Evolutionary conservation across 116 monocot genomes (phyloP).

Genomic region (Iris pallida): DNA sequence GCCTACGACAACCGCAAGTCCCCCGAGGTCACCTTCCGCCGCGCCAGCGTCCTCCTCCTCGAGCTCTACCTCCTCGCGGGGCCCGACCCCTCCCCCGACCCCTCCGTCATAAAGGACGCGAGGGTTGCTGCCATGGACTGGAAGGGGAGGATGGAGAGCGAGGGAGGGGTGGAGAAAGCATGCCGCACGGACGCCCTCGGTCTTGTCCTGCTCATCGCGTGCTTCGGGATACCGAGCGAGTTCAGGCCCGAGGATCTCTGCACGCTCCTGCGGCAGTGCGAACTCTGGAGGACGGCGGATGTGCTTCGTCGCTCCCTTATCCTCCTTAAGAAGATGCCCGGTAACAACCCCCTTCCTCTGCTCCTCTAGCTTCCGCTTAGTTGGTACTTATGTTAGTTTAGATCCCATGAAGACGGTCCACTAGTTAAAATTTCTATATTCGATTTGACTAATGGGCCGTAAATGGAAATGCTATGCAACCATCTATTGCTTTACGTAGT

Average conservation of each 20-base stretch:
- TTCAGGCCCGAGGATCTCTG: slow-evolving; percentile 13
- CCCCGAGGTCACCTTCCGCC: neutral
- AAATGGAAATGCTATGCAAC: too few relatives aligned
- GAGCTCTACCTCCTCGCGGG: slow-evolving; percentile 21
- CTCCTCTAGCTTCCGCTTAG: neutral
- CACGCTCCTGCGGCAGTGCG: slow-evolving; percentile 13
- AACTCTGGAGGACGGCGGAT: slow-evolving; percentile 18
- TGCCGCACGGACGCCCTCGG: slow-evolving; percentile 18
- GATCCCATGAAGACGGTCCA: neutral
- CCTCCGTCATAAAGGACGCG: slow-evolving; percentile 15
- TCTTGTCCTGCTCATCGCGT: slow-evolving; percentile 14
- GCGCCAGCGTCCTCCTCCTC: slow-evolving; percentile 15
- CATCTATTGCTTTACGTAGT: too few relatives aligned
- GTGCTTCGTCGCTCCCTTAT: slow-evolving; percentile 15
- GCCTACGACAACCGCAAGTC: slow-evolving; percentile 2
- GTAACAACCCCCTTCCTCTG: neutral
- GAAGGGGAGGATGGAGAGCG: slow-evolving; percentile 19
- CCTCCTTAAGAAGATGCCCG: slow-evolving; percentile 7
- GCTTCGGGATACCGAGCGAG: slow-evolving; percentile 22
- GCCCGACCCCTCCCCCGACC: neutral
- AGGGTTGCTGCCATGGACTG: slow-evolving; percentile 10
- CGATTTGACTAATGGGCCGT: neutral
- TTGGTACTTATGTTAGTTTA: neutral
- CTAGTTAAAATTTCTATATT: neutral
- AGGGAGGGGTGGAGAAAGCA: slow-evolving; percentile 17